Evolutionary conservation across 2,329 filamentous ascomycete genomes (phyloP).

Genomic region (Fusarium pseudograminearum): DNA sequence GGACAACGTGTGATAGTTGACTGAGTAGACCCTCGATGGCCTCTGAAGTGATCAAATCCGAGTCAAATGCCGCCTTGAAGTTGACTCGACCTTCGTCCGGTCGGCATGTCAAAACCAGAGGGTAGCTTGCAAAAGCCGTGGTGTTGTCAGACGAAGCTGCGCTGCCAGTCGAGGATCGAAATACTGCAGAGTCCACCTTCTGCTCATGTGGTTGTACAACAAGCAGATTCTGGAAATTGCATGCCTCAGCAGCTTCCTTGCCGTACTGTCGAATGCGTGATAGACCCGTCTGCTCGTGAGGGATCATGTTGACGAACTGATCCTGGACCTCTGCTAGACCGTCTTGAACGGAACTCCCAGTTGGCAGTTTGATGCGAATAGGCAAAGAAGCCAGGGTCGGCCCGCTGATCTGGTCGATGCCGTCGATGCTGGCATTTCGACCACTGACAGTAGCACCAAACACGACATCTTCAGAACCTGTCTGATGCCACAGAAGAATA

Average conservation of each 20-base stretch:
- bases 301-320: constrained; percentile 10
- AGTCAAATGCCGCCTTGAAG: not conserved
- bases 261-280: not conserved
- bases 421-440: not conserved
- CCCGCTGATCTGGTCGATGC: constrained; percentile 2
- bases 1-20: not conserved
- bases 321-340: not conserved
- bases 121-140: constrained; percentile 1
- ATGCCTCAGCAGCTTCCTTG: constrained; percentile 1
- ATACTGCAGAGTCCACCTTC: not conserved
- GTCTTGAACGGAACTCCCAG: fast-evolving
- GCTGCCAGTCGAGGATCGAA: not conserved
- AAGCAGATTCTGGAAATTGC: constrained; percentile 11
- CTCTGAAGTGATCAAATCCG: not conserved
- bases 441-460: constrained; percentile 9
- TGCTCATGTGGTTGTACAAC: constrained; percentile 5
- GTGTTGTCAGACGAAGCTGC: not conserved
- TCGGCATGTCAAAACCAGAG: not conserved
- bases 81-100: not conserved
- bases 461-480: not conserved
- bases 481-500: not conserved
- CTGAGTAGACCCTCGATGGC: not conserved
- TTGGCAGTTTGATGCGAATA: not conserved
- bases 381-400: not conserved
- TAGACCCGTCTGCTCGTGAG: constrained; percentile 7